Percentiles rank a stretch among this genome's conserved stretches.
phyloP scores from a whole-genome alignment of 75 land plant species.

The Pseudotsuga menziesii region DNA sequence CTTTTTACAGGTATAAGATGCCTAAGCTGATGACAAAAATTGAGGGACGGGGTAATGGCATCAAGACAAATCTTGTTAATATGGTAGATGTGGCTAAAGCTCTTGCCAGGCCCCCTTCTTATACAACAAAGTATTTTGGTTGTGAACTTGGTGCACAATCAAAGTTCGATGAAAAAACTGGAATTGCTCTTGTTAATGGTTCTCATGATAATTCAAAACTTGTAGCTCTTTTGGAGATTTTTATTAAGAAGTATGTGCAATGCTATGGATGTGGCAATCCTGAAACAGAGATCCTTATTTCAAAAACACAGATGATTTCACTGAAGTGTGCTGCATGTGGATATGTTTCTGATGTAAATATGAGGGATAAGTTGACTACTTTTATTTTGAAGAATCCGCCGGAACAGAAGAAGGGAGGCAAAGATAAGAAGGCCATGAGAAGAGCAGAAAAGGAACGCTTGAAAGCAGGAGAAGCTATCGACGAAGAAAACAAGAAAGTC shows the following conservation, averaged over 20 bases:
- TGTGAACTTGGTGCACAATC: conserved; percentile 99
- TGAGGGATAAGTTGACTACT: conserved; percentile 95
- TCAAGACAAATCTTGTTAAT: conserved; percentile 97
- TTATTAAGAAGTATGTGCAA: conserved; percentile 98
- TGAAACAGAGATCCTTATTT: conserved; percentile 84
- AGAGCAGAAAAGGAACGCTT: conserved; percentile 95
- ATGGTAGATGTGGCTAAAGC: conserved; percentile 99
- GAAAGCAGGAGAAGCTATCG: conserved; percentile 92
- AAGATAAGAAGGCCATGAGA: conserved; percentile 87
- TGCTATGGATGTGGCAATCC: conserved; percentile 98
- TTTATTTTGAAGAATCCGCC: conserved; percentile 98
- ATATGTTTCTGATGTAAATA: conserved; percentile 83
- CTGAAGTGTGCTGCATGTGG: conserved; percentile 99
- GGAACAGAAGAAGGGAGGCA: conserved; percentile 78
- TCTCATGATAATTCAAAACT: conserved; percentile 91
- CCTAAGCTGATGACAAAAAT: conserved; percentile 92
- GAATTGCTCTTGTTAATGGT: conserved; percentile 87
- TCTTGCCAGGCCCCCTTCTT: conserved; percentile 85
- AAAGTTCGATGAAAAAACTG: conserved; percentile 94
- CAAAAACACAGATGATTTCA: conserved; percentile 76
- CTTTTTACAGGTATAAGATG: conserved; percentile 99
- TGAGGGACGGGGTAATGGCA: conserved; percentile 98
- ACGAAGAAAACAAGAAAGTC: conserved; percentile 77
- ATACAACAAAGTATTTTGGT: conserved; percentile 96
- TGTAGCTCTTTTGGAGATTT: conserved; percentile 80